Evolutionary conservation across 306 rosid species (phyloP), one percentile per base, ranked within the genome.

Genomic region (Cucurbita ficifolia): DNA sequence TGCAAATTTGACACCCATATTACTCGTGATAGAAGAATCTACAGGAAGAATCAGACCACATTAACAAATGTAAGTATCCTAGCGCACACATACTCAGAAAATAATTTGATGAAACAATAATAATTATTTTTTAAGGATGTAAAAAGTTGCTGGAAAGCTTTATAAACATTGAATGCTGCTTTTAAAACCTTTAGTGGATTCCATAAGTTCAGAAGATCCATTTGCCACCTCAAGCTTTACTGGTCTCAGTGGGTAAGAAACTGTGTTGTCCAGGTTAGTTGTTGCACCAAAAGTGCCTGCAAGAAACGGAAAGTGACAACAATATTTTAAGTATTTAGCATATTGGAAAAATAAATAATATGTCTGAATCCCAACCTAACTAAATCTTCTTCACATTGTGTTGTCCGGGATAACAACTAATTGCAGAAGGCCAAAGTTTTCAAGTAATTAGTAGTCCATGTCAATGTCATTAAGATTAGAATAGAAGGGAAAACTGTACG

Each of bases 11-110:
- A 22, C 21, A 11, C 35, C 75, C 67, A 69, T 63, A 70, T 62
- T 77, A 50, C 48, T 77, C 36, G 6, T 58, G 67, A 39, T 75
- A 39, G 70, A 56, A 70, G 78, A 70, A 82, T 21, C 72, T 65
- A 43, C 53, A 43, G 38, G 16, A 19, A 65, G 53, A 21, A 67
- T 18, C 55, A 43, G 19, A 45, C 39, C 52, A 43, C 54, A 21
- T 19, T 45, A 67, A 21, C 12, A 22, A 67, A 18, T 5, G 17
- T 21, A 11, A 14, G 39, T 7, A 67, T 67, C 54, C 52, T 21
- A 0, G 18, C 6, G 17, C 39, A 7, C 8, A 13, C 18, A 45
- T 65, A 13, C 45, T 69, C 21, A 69, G 13, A 22, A 69, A 69
- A 45, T 6, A 24, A 45, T 46, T 69, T 45, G 7, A 16, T 68